Base-by-base conservation (phyloP, 192 early-diverging fungal species). In the Coemansia sp. region DNA sequence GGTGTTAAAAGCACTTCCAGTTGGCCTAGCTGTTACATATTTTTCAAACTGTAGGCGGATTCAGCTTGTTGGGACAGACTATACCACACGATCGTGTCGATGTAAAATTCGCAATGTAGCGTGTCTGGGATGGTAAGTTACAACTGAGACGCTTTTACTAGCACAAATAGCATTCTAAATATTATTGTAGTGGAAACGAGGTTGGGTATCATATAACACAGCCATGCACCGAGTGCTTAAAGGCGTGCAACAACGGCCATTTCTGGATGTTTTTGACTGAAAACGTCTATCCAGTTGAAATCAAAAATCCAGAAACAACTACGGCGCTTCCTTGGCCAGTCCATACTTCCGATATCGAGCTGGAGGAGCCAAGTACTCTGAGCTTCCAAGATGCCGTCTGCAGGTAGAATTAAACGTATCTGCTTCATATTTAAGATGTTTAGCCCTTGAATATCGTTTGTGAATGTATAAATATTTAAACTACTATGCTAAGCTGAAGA, bases 201-300 rank as follows among this genome's bases (percentile, higher is more conserved):
- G 66, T 91, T 51, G 89, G 87, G 12, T 91, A 91, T 56, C 87
- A 91, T 60, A 87, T 91, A 28, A 89, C 88, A 1, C 84, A 87
- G 58, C 89, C 93, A 23, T 98, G 95, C 62, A 72, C 85, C 32
- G 76, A 81, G 11, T 98, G 95, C 58, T 78, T 98, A 38, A 87
- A 90, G 40, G 84, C 92, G 18, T 91, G 90, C 64, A 93, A 97
- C 77, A 97, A 97, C 65, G 95, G 95, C 0, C 93, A 97, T 63
- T 93, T 93, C 71, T 96, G 93, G 93, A 97, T 96, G 93, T 96
- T 96, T 66, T 82, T 88, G 36, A 87, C 84, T 0, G 86, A 92
- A 38, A 81, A 79, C 11, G 91, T 94, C 11, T 71, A 78, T 40
- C 69, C 75, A 17, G 26, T 71, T 16, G 75, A 78, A 18, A 59